phyloP scores from a whole-genome alignment of 768 basidiomycete genomes.

The Xerocomellus intermedius region DNA sequence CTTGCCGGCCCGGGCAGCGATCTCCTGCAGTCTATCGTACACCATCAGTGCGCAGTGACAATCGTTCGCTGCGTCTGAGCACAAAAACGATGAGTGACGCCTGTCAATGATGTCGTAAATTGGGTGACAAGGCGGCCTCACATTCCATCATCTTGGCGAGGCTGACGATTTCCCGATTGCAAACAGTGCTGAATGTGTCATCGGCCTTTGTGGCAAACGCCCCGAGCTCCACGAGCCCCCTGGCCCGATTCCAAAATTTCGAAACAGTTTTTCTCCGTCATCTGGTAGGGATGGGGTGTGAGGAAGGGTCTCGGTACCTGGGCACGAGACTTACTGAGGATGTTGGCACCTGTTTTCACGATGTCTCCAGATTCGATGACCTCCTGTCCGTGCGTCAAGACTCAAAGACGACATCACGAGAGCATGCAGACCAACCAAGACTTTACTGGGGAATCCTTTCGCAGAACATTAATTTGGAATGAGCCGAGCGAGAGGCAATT shows the following conservation, averaged over 20 bases:
- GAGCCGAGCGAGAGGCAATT: neutral
- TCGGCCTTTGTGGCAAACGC: conserved; percentile 42
- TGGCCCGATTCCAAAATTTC: conserved; percentile 45
- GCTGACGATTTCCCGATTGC: conserved; percentile 41
- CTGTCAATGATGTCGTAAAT: neutral
- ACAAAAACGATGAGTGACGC: neutral
- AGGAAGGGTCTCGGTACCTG: neutral
- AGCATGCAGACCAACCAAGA: conserved; percentile 32
- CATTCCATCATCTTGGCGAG: conserved; percentile 45
- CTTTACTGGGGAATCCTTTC: conserved; percentile 43
- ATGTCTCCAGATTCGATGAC: conserved; percentile 42
- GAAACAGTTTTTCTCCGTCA: conserved; percentile 48
- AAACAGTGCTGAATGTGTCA: conserved; percentile 29
- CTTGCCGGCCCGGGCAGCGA: conserved; percentile 27
- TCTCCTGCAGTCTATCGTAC: conserved; percentile 36
- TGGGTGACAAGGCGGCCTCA: conserved; percentile 11
- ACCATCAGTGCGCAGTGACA: conserved; percentile 47
- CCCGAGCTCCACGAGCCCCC: conserved; percentile 46
- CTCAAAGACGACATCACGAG: neutral
- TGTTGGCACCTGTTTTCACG: conserved; percentile 49
- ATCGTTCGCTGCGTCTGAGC: conserved; percentile 51
- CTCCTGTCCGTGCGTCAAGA: conserved; percentile 31
- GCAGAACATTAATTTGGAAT: neutral
- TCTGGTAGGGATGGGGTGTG: conserved; percentile 27
- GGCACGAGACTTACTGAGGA: conserved; percentile 37